Conservation (phyloP, 345 rosid genomes). For the Physaria fendleri region DNA sequence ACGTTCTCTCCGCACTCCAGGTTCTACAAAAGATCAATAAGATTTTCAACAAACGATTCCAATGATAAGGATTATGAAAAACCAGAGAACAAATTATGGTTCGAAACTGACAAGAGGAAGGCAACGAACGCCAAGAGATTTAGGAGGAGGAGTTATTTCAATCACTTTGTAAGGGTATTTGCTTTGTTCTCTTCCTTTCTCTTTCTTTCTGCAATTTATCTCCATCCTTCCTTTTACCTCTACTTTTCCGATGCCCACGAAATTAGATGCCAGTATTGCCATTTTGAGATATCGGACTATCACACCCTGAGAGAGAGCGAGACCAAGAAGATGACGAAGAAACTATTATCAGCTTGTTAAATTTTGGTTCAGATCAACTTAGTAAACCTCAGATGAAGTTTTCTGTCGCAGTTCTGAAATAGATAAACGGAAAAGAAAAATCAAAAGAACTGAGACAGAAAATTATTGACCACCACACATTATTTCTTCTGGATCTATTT, state of each 20-base stretch:
- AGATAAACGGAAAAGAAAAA: too few species aligned
- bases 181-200: conserved; percentile 46
- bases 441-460: too few species aligned
- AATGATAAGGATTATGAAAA: not conserved
- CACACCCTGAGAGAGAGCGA: not conserved
- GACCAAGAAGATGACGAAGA: too few species aligned
- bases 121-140: conserved; percentile 80
- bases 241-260: conserved; percentile 38
- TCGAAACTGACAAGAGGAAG: conserved; percentile 57
- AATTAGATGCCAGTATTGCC: conserved; percentile 40
- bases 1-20: conserved; percentile 87
- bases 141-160: conserved; percentile 95
- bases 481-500: too few species aligned
- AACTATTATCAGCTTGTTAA: too few species aligned
- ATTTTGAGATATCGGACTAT: conserved; percentile 4
- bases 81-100: not conserved
- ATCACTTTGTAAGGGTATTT: conserved; percentile 68
- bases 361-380: not conserved
- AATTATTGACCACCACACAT: too few species aligned
- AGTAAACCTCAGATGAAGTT: too few species aligned
- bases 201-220: conserved; percentile 66
- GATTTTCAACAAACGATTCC: not conserved
- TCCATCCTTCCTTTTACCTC: conserved; percentile 31
- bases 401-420: too few species aligned
- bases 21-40: conserved; percentile 44